phyloP scores from a whole-genome alignment of 164 flowering plant genomes.

The Vitis labrusca region DNA sequence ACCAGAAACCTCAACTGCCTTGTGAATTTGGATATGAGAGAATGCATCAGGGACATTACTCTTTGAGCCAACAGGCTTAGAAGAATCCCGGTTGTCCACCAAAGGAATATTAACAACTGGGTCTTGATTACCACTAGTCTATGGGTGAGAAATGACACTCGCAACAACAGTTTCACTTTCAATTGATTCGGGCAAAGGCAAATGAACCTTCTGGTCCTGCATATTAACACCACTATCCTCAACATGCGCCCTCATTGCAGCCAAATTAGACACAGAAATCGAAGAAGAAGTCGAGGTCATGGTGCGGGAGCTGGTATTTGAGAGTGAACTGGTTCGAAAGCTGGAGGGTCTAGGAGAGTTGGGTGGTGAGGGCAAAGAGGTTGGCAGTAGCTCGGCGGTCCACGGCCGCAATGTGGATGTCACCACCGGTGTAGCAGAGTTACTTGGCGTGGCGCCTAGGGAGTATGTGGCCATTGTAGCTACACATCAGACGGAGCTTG shows the following conservation, averaged over 20 bases:
- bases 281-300: conserved; percentile 50
- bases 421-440: conserved; percentile 49
- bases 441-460: conserved; percentile 37
- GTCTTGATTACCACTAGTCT: conserved; percentile 25
- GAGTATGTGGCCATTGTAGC: conserved; percentile 46
- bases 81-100: conserved; percentile 5
- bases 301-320: conserved; percentile 50
- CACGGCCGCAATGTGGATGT: conserved; percentile 42
- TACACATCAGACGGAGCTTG: conserved; percentile 51
- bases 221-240: conserved; percentile 20
- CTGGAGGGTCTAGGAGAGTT: conserved; percentile 24
- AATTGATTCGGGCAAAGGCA: conserved; percentile 25
- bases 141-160: conserved; percentile 14
- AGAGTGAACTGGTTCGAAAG: conserved; percentile 24
- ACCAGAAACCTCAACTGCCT: conserved; percentile 25
- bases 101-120: conserved; percentile 13
- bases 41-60: conserved; percentile 11
- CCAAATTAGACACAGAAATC: conserved; percentile 37
- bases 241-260: conserved; percentile 22
- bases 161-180: conserved; percentile 29
- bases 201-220: conserved; percentile 18
- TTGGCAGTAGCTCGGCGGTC: conserved; percentile 14
- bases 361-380: conserved; percentile 28
- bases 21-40: conserved; percentile 7
- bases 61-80: conserved; percentile 19